phyloP scores from a whole-genome alignment of 768 basidiomycete genomes.

The Lyophyllum semitale region DNA sequence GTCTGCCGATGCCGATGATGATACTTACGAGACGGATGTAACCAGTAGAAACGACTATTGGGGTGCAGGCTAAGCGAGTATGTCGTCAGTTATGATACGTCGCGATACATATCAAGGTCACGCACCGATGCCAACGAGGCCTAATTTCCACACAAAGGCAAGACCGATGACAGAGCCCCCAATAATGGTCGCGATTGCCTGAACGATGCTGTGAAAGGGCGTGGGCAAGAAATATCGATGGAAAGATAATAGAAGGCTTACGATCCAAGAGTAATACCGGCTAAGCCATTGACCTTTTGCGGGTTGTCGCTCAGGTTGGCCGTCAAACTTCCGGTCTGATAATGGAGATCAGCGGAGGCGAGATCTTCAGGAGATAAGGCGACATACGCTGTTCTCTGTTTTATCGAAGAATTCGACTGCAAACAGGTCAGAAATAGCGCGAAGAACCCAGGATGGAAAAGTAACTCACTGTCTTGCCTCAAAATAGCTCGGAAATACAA shows the following conservation, averaged over 20 bases:
- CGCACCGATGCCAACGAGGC: conserved; percentile 79
- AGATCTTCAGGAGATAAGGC: conserved; percentile 4
- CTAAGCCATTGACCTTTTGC: conserved; percentile 86
- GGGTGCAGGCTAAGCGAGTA: conserved; percentile 64
- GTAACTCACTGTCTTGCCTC: conserved; percentile 77
- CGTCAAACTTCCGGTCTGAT: conserved; percentile 78
- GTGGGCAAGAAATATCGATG: not conserved
- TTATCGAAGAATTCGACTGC: conserved; percentile 86
- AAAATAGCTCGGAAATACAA: conserved; percentile 79
- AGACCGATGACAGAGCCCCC: conserved; percentile 79
- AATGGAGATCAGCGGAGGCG: not conserved
- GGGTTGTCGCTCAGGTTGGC: conserved; percentile 81
- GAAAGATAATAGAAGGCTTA: conserved; percentile 31
- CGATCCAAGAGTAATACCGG: conserved; percentile 85
- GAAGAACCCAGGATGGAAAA: not conserved
- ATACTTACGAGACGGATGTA: conserved; percentile 78
- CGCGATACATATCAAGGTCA: not conserved
- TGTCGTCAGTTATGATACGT: not conserved
- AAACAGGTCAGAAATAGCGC: conserved; percentile 1
- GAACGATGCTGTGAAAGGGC: conserved; percentile 61
- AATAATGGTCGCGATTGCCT: conserved; percentile 70
- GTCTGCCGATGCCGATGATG: not conserved
- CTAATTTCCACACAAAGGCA: conserved; percentile 74
- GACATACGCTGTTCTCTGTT: conserved; percentile 73
- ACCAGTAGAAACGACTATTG: conserved; percentile 68